phyloP scores from a whole-genome alignment of 345 rosid genomes.

The Cardamine resedifolia region DNA sequence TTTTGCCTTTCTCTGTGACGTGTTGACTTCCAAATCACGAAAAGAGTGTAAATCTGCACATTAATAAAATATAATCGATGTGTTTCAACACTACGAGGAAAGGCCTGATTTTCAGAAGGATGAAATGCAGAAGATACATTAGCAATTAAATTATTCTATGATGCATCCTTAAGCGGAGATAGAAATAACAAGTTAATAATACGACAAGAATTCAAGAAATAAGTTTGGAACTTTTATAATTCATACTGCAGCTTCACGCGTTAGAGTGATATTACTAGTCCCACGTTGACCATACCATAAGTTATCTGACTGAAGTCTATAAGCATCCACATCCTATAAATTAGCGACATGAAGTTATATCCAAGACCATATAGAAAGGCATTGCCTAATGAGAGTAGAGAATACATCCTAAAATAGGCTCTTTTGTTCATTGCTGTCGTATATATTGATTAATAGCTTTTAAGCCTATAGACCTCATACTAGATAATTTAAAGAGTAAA shows the following conservation, averaged over 20 bases:
- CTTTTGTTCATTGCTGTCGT: neutral
- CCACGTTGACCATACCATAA: neutral
- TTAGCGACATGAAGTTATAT: neutral
- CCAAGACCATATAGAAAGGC: neutral
- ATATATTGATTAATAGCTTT: neutral
- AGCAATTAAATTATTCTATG: neutral
- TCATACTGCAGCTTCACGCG: conserved; percentile 3
- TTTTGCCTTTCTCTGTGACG: conserved; percentile 30
- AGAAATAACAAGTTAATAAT: neutral
- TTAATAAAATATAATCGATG: neutral
- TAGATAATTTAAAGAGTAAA: neutral
- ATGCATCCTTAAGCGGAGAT: neutral
- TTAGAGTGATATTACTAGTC: neutral
- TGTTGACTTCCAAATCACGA: conserved; percentile 38
- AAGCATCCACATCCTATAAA: conserved; percentile 1
- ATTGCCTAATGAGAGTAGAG: conserved; percentile 15
- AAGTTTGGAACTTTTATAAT: conserved; percentile 1
- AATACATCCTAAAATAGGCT: conserved; percentile 13
- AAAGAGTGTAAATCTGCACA: conserved; percentile 48
- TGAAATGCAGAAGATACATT: too few relatives aligned
- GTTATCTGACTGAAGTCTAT: neutral
- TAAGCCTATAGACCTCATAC: neutral
- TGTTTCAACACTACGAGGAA: too few relatives aligned
- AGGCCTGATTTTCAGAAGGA: too few relatives aligned
- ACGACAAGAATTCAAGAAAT: neutral